phyloP scores from a whole-genome alignment of 306 rosid species.

The Cicer arietinum region DNA sequence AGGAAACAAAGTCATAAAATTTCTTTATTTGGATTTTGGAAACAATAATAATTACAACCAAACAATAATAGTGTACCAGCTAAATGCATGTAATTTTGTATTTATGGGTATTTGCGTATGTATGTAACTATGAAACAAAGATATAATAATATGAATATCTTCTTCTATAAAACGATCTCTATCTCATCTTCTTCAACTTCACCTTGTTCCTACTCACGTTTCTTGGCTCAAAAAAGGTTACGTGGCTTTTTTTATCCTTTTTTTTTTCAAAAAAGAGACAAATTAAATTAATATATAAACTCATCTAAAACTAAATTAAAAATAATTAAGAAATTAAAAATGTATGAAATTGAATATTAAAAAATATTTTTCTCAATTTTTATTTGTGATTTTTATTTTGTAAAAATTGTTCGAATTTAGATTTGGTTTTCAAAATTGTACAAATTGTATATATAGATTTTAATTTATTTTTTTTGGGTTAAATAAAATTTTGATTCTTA shows the following conservation, averaged over 20 bases:
- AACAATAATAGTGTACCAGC: constrained; percentile 10
- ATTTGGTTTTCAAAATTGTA: too few species aligned
- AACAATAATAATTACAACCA: constrained; percentile 1
- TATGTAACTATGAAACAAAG: background rate
- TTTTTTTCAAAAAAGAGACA: constrained; percentile 1
- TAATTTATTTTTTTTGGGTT: too few species aligned
- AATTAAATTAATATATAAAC: too few species aligned
- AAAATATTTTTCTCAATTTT: too few species aligned
- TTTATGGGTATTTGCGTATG: constrained; percentile 22
- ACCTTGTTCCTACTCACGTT: constrained; percentile 22
- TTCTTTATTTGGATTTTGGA: background rate
- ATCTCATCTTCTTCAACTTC: constrained; percentile 1
- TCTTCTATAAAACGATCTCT: constrained; percentile 33
- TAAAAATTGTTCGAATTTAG: too few species aligned
- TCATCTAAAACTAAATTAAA: too few species aligned
- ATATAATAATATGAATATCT: background rate
- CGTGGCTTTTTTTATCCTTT: background rate
- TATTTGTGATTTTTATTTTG: too few species aligned
- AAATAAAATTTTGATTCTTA: too few species aligned
- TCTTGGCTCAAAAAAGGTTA: constrained; percentile 39
- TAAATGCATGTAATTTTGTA: constrained; percentile 10
- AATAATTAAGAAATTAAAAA: too few species aligned
- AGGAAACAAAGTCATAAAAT: constrained; percentile 36
- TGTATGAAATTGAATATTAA: too few species aligned
- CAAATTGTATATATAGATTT: too few species aligned